Evolutionary conservation across 192 early-diverging fungal genomes (phyloP), one percentile per base, ranked within the genome.

Genomic region (Dissophora globulifera): DNA sequence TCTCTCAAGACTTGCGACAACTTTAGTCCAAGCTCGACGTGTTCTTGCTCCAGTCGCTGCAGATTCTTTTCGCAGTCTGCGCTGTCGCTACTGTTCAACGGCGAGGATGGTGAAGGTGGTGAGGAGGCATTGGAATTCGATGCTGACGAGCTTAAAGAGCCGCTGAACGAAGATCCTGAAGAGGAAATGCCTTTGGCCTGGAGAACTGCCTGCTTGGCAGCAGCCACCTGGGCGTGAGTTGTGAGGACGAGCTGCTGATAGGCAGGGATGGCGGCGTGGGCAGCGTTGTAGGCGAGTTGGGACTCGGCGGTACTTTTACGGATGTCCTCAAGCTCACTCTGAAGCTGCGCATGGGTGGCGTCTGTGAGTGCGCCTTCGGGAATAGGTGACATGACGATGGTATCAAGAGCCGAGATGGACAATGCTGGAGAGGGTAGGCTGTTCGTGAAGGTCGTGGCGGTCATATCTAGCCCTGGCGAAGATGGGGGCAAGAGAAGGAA

Each of bases 201-300:
- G 0, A 62, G 51, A 13, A 76, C 46, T 16, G 72, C 72, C 46
- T 76, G 63, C 30, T 76, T 76, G 20, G 72, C 72, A 33, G 50
- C 52, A 17, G 63, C 72, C 12, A 76, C 72, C 46, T 76, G 72
- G 33, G 63, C 72, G 23, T 76, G 72, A 3, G 72, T 76, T 16
- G 72, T 62, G 43, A 76, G 52, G 17, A 76, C 72, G 11, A 76
- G 72, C 35, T 76, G 56, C 30, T 76, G 72, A 54, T 56, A 76
- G 50, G 61, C 33, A 3, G 72, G 56, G 25, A 76, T 76, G 41
- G 72, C 60, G 35, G 64, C 72, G 43, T 76, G 72, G n/a, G 72
- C 63, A n/a, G 51, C 57, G n/a, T 76, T 76, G 31, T 62, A 61
- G 29, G 63, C 62, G 12, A n/a, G 19, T 38, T 76, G 72, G 26